phyloP scores from a whole-genome alignment of 1,284 basidiomycete genomes.

The Ceratobasidium sp. region DNA sequence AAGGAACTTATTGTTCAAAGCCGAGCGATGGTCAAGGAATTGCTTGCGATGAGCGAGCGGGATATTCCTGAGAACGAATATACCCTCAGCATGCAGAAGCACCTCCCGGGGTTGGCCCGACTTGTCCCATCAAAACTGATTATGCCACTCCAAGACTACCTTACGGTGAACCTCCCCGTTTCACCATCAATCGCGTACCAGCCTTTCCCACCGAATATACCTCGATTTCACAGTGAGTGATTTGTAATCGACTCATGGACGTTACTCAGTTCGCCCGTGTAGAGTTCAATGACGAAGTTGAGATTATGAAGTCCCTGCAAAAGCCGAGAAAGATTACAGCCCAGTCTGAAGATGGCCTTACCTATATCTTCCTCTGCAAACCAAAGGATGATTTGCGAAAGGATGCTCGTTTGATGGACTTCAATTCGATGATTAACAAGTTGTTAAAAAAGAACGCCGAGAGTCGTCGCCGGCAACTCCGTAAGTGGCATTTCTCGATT shows the following conservation, averaged over 20 bases:
- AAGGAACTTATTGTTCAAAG: constrained; percentile 63
- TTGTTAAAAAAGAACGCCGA: constrained; percentile 92
- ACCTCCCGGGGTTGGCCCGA: constrained; percentile 66
- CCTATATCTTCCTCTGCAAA: constrained; percentile 94
- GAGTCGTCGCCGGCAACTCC: constrained; percentile 84
- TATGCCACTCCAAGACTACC: constrained; percentile 90
- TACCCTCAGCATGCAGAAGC: constrained; percentile 64
- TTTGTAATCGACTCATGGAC: background rate
- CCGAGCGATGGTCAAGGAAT: constrained; percentile 66
- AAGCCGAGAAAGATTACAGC: constrained; percentile 93
- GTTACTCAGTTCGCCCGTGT: constrained; percentile 42
- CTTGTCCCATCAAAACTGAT: constrained; percentile 73
- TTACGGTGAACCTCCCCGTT: constrained; percentile 85
- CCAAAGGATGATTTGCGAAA: constrained; percentile 98
- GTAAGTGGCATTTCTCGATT: constrained; percentile 56
- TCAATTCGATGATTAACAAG: constrained; percentile 98
- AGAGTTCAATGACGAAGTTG: constrained; percentile 83
- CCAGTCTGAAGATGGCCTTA: constrained; percentile 78
- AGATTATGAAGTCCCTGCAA: constrained; percentile 91
- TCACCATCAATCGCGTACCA: constrained; percentile 71
- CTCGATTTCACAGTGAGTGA: constrained; percentile 75
- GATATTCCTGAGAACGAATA: constrained; percentile 58
- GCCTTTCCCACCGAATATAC: constrained; percentile 80
- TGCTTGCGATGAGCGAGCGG: constrained; percentile 70
- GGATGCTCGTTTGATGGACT: constrained; percentile 97